Conservation (phyloP, 164 flowering plant genomes). For the Kalanchoe fedtschenkoi region DNA sequence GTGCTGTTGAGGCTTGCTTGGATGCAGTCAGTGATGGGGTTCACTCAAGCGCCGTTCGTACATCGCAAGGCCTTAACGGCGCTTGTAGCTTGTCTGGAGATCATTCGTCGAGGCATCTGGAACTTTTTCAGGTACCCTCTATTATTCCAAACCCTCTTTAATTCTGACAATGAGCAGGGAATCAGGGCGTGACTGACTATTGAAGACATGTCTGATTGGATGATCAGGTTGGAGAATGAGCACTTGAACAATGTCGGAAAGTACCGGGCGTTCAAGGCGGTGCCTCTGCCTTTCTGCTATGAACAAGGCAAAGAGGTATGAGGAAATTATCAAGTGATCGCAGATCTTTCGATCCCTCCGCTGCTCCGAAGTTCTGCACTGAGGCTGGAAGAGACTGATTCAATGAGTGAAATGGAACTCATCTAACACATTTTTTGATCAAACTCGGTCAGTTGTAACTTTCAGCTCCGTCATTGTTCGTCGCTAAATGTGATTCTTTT, state of each 20-base stretch:
- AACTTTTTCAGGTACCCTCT: constrained; percentile 5
- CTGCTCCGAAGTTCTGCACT: too few species aligned
- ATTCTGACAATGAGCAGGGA: neutral
- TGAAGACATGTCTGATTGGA: neutral
- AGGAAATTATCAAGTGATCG: too few species aligned
- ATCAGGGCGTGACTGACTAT: neutral
- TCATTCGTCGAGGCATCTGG: constrained; percentile 6
- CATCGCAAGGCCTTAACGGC: neutral
- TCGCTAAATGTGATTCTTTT: too few species aligned
- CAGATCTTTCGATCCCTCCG: too few species aligned
- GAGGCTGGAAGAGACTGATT: too few species aligned
- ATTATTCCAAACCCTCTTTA: neutral
- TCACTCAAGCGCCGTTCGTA: constrained; percentile 2
- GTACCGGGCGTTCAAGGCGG: constrained; percentile 8
- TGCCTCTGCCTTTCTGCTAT: constrained; percentile 9
- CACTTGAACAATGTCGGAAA: constrained; percentile 8
- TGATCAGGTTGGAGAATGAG: constrained; percentile 10
- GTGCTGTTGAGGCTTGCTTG: constrained; percentile 9
- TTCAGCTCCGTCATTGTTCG: too few species aligned
- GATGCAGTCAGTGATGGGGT: constrained; percentile 10
- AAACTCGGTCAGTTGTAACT: too few species aligned
- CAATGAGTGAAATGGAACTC: too few species aligned
- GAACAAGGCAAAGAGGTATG: constrained; percentile 5
- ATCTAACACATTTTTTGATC: too few species aligned
- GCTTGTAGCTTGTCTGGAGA: constrained; percentile 7